Conservation (phyloP, 441 rosid genomes). For the Caryocar brasiliense region DNA sequence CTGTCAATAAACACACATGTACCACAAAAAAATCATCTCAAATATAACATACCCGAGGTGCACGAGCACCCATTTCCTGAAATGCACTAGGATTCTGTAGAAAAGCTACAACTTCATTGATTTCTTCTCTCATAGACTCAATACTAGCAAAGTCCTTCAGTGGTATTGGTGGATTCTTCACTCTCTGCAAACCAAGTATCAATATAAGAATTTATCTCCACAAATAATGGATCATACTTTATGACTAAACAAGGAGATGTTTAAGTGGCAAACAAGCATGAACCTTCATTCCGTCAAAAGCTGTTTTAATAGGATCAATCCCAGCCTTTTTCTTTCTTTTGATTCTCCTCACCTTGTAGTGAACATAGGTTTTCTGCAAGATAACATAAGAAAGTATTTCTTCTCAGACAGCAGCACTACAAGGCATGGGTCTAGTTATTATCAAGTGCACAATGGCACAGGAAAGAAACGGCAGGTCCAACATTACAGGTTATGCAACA, state of each 20-base stretch:
- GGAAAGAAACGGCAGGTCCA: not conserved
- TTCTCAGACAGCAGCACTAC: constrained; percentile 5
- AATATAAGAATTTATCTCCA: constrained; percentile 2
- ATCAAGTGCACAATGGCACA: not conserved
- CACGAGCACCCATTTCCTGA: constrained; percentile 94
- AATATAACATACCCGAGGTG: constrained; percentile 72
- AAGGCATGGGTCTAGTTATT: not conserved
- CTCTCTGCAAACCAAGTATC: constrained; percentile 48
- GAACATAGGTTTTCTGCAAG: constrained; percentile 66
- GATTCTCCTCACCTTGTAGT: constrained; percentile 46
- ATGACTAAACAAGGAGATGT: not conserved
- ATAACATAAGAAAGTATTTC: constrained; percentile 12
- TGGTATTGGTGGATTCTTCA: constrained; percentile 90
- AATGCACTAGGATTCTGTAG: constrained; percentile 86
- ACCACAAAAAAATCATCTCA: not conserved
- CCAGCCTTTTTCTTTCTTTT: constrained; percentile 69
- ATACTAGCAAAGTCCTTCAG: constrained; percentile 81
- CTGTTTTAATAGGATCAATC: constrained; percentile 74
- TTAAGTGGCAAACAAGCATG: constrained; percentile 3
- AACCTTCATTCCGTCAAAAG: constrained; percentile 91
- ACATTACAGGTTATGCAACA: not conserved
- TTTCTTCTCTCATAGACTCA: constrained; percentile 96
- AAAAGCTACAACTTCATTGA: constrained; percentile 92
- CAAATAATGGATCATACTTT: not conserved
- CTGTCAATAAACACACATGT: not conserved